A percentile compares a stretch with the other conserved stretches of the same genome.
phyloP scores from a whole-genome alignment of 305 asterid species.

The Fraxinus floribunda region DNA sequence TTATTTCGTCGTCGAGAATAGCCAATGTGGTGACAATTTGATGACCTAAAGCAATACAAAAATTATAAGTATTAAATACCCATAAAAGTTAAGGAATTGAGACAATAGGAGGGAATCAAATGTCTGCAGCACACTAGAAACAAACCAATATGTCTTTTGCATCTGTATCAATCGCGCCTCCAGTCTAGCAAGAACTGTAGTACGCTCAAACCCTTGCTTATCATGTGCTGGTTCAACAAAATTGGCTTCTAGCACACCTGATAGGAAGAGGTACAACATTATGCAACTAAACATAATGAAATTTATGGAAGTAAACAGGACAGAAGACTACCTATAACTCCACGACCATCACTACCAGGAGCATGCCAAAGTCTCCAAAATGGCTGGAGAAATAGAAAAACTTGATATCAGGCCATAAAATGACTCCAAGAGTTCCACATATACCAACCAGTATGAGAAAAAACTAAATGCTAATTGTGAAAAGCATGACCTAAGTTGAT shows the following conservation, averaged over 20 bases:
- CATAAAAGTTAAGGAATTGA: constrained; percentile 10
- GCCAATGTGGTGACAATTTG: constrained; percentile 82
- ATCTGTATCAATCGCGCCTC: constrained; percentile 65
- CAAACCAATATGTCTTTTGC: constrained; percentile 91
- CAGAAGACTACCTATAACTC: constrained; percentile 77
- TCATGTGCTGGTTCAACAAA: constrained; percentile 99
- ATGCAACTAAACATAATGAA: constrained; percentile 31
- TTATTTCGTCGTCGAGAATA: constrained; percentile 69
- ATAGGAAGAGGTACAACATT: constrained; percentile 9
- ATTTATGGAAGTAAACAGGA: constrained; percentile 6
- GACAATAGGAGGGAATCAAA: constrained; percentile 4
- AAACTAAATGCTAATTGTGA: background rate
- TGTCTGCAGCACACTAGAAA: constrained; percentile 20
- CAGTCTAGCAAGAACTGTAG: constrained; percentile 85
- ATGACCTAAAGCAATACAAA: constrained; percentile 50
- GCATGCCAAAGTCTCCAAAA: constrained; percentile 99
- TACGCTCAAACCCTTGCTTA: constrained; percentile 97
- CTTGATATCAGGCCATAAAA: constrained; percentile 10
- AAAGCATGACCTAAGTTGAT: background rate
- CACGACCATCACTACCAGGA: constrained; percentile 99
- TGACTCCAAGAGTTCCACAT: background rate
- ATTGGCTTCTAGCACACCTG: constrained; percentile 95
- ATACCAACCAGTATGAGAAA: background rate
- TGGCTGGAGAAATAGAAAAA: constrained; percentile 58
- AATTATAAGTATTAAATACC: constrained; percentile 17